Percentiles rank a stretch among this genome's conserved stretches.
These are phyloP conservation scores for Strobilomyces dryophilus DNA, from an alignment of 768 basidiomycete species.

Conservation along the genomic window DNA sequence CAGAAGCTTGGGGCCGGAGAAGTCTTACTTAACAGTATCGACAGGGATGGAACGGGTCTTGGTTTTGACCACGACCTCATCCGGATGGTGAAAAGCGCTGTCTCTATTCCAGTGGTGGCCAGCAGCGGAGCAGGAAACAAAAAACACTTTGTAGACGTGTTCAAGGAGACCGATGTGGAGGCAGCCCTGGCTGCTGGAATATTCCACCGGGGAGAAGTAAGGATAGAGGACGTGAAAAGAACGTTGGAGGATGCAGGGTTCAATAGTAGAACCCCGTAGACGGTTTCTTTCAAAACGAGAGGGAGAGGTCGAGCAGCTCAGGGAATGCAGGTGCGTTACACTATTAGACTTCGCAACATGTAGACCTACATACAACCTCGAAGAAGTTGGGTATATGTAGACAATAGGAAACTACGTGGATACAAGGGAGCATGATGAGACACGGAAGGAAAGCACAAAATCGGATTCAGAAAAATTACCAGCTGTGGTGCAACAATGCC, in stretches of 20 bases:
- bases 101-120: conserved; percentile 90
- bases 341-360: conserved; percentile 24
- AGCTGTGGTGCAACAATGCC: neutral
- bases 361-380: conserved; percentile 35
- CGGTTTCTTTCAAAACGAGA: neutral
- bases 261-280: conserved; percentile 39
- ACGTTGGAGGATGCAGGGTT: conserved; percentile 44
- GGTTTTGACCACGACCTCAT: conserved; percentile 91
- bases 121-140: conserved; percentile 87
- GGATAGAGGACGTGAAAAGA: conserved; percentile 76
- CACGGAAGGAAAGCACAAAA: conserved; percentile 4
- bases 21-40: conserved; percentile 92
- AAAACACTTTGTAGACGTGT: conserved; percentile 87
- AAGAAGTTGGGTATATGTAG: conserved; percentile 30
- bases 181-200: conserved; percentile 96
- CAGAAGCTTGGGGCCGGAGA: conserved; percentile 92
- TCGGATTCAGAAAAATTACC: conserved; percentile 4
- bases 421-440: conserved; percentile 30
- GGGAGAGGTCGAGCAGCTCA: neutral
- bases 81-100: conserved; percentile 65
- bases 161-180: conserved; percentile 73
- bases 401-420: conserved; percentile 27
- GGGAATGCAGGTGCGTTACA: conserved; percentile 24
- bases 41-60: conserved; percentile 87
- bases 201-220: conserved; percentile 89